Evolutionary conservation across 164 flowering plant species (phyloP), one percentile per base, ranked within the genome.

Genomic region (Liquidambar formosana): DNA sequence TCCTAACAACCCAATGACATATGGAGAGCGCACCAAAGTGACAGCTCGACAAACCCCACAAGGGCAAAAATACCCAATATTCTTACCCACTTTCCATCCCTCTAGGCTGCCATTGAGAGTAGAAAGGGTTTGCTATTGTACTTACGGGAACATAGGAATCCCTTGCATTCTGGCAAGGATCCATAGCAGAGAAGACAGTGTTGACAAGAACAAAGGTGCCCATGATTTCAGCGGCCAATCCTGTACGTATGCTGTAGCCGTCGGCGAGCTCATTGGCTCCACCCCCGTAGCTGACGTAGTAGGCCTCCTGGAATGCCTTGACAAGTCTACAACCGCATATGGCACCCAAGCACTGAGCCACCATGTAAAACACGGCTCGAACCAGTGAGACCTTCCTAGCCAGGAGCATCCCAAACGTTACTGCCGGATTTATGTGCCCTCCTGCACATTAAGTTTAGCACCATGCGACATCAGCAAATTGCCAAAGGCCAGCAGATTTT

Each of bases 141-240:
- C 86, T 61, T 77, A 87, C 91, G 4, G 91, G 91, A 53, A 87
- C 81, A 54, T 87, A 89, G 28, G 91, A 85, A 57, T 87, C 91
- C 45, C 91, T 70, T 8, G 91, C 89, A 58, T 58, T 87, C 33
- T 89, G 71, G 70, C 85, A 85, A 72, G 91, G 88, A 61, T 87
- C 88, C 13, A 87, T 86, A 66, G 89, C 89, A 23, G 89, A 84
- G 83, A 86, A 86, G 71, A 85, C 88, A 45, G 87, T 83, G 79
- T 86, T 80, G 72, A 85, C 89, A n/a, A 85, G 87, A 14, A 85
- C 87, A 58, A 85, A 85, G 26, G 87, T 85, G 72, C n/a, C n/a
- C n/a, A n/a, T n/a, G n/a, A n/a, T n/a, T n/a, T n/a, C n/a, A n/a
- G n/a, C n/a, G n/a, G n/a, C 91, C 47, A 87, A 61, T 0, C 86